Percentiles rank a stretch among this genome's conserved stretches.
These are phyloP conservation scores for Deinandra increscens DNA, from an alignment of 129 eudicot species.

Conservation along the genomic window DNA sequence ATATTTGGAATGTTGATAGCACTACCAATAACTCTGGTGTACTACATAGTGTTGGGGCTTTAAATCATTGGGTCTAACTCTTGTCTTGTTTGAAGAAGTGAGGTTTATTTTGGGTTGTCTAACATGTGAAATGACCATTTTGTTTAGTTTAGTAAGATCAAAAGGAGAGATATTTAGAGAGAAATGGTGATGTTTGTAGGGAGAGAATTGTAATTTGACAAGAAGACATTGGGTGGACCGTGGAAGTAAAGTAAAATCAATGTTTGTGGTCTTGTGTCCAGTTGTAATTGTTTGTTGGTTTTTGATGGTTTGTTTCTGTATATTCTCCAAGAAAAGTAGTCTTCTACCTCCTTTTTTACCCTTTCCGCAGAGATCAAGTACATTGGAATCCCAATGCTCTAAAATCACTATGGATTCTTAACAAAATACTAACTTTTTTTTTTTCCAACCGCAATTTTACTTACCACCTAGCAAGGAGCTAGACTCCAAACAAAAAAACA, in stretches of 20 bases:
- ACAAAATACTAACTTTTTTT: too few relatives aligned
- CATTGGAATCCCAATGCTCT: slow-evolving; percentile 34
- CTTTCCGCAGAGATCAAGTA: slow-evolving; percentile 22
- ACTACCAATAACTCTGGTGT: slow-evolving; percentile 78
- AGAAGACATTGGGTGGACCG: slow-evolving; percentile 29
- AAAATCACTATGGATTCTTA: not conserved
- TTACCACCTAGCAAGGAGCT: too few relatives aligned
- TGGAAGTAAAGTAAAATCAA: slow-evolving; percentile 20
- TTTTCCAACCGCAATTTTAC: too few relatives aligned
- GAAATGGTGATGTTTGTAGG: slow-evolving; percentile 2
- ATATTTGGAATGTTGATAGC: slow-evolving; percentile 91
- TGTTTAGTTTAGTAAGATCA: slow-evolving; percentile 27
- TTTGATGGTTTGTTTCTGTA: not conserved
- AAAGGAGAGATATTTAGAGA: slow-evolving; percentile 15
- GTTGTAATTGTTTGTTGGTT: not conserved
- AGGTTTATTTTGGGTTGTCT: slow-evolving; percentile 27
- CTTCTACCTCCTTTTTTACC: slow-evolving; percentile 29
- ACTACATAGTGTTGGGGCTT: slow-evolving; percentile 83
- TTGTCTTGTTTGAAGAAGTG: slow-evolving; percentile 29
- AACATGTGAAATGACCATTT: slow-evolving; percentile 37
- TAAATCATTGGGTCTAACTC: slow-evolving; percentile 24
- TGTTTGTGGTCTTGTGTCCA: slow-evolving; percentile 35
- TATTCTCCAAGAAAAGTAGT: slow-evolving; percentile 19
- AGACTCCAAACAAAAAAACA: too few relatives aligned
- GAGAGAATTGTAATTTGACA: slow-evolving; percentile 28